phyloP scores from a whole-genome alignment of 2,329 filamentous ascomycete genomes.

The Talaromyces sp. region DNA sequence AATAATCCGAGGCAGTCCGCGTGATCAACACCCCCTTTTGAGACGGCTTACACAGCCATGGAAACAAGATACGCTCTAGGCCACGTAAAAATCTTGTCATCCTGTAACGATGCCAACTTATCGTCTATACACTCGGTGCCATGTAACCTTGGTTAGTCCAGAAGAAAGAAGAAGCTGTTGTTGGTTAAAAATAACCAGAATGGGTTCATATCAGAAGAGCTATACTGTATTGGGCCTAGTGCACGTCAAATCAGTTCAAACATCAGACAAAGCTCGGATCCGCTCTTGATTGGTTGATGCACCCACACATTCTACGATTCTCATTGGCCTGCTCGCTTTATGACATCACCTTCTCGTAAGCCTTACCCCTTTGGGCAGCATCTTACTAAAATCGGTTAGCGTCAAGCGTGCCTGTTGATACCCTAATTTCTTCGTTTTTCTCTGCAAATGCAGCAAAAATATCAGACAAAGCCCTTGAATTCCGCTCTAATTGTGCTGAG shows the following conservation, averaged over 20 bases:
- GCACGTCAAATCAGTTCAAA: background rate
- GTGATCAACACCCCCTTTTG: background rate
- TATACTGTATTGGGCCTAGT: background rate
- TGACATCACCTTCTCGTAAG: constrained; percentile 12
- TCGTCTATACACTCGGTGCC: no score
- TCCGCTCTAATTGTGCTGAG: background rate
- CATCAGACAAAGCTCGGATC: background rate
- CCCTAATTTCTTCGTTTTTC: constrained; percentile 11
- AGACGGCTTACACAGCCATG: background rate
- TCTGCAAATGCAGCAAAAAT: background rate
- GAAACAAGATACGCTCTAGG: background rate
- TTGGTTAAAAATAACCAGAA: constrained; percentile 7
- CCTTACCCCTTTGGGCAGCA: background rate
- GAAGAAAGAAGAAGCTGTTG: background rate
- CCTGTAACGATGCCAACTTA: no score
- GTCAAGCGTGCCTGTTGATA: background rate
- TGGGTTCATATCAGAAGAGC: background rate
- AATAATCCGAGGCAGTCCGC: background rate
- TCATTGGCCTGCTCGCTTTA: constrained; percentile 18
- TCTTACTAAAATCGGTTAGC: background rate
- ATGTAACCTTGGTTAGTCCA: background rate
- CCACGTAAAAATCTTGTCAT: no score
- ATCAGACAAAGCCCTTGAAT: background rate
- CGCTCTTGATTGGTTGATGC: constrained; percentile 3
- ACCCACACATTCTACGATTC: background rate